A percentile compares a stretch with the other conserved stretches of the same genome.
phyloP scores from a whole-genome alignment of 2,329 filamentous ascomycete genomes.

The Colletotrichum agaves region DNA sequence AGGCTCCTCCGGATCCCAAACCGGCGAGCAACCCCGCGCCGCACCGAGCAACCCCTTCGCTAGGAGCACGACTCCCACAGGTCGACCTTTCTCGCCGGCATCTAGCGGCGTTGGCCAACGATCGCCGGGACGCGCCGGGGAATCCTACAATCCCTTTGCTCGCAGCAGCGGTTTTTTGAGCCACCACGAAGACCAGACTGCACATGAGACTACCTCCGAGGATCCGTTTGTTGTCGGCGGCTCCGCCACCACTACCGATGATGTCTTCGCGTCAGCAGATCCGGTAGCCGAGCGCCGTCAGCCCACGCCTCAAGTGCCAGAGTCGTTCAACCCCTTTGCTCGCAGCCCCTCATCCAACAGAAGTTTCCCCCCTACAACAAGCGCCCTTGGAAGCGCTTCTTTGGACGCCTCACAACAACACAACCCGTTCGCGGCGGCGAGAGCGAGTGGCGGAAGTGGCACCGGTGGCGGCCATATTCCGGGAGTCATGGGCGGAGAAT shows the following conservation, averaged over 20 bases:
- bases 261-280: neutral
- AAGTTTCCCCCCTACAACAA: slow-evolving; percentile 22
- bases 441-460: neutral
- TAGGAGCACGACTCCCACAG: slow-evolving; percentile 13
- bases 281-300: slow-evolving; percentile 5
- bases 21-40: neutral
- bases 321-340: slow-evolving; percentile 26
- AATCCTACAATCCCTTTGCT: slow-evolving; percentile 16
- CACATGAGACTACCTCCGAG: neutral
- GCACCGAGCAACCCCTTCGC: slow-evolving; percentile 18
- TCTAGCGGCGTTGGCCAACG: neutral
- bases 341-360: slow-evolving; percentile 4
- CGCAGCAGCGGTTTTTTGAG: neutral
- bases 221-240: slow-evolving; percentile 2
- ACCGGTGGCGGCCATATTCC: neutral
- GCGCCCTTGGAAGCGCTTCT: neutral
- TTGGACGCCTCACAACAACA: neutral
- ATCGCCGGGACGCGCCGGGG: neutral
- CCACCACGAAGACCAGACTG: neutral
- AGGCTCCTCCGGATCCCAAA: neutral
- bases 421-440: slow-evolving; percentile 6
- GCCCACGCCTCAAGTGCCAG: slow-evolving; percentile 21
- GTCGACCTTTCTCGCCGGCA: neutral
- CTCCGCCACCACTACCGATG: neutral
- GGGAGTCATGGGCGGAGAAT: neutral